Conservation (phyloP, 2,329 filamentous ascomycete genomes). For the Pseudocercospora crystallina region DNA sequence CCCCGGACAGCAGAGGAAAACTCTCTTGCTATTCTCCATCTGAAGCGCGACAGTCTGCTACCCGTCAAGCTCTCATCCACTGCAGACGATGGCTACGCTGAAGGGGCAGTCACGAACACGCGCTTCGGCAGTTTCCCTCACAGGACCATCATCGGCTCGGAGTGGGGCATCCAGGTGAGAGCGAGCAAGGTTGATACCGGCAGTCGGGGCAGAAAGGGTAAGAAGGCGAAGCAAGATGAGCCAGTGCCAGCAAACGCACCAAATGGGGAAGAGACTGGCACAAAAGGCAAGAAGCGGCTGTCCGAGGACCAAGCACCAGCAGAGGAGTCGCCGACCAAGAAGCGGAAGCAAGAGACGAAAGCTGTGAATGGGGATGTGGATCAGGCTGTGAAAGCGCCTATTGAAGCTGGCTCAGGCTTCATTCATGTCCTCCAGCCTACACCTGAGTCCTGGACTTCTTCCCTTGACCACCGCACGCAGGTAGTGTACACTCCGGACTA, state of each 20-base stretch:
- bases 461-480: slow-evolving; percentile 77
- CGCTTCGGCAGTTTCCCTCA: slow-evolving; percentile 76
- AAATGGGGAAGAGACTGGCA: background rate
- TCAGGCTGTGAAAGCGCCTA: slow-evolving; percentile 46
- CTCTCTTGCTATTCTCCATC: slow-evolving; percentile 77
- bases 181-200: slow-evolving; percentile 90
- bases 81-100: slow-evolving; percentile 42
- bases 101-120: slow-evolving; percentile 69
- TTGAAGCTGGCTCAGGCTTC: slow-evolving; percentile 65
- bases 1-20: slow-evolving; percentile 61
- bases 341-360: slow-evolving; percentile 29
- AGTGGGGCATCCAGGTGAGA: slow-evolving; percentile 89
- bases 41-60: slow-evolving; percentile 81
- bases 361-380: background rate
- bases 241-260: background rate
- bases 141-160: slow-evolving; percentile 61
- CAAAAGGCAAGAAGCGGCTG: slow-evolving; percentile 43
- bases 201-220: slow-evolving; percentile 69
- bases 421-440: slow-evolving; percentile 76
- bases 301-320: slow-evolving; percentile 37
- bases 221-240: slow-evolving; percentile 54
- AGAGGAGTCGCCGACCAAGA: slow-evolving; percentile 29
- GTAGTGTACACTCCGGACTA: slow-evolving; percentile 87
- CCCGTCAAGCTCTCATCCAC: slow-evolving; percentile 60
- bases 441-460: slow-evolving; percentile 78